Percentiles rank a stretch among this genome's conserved stretches.
These are phyloP conservation scores for Fonsecaea nubica DNA, from an alignment of 2,329 filamentous ascomycete genomes.

Conservation along the genomic window DNA sequence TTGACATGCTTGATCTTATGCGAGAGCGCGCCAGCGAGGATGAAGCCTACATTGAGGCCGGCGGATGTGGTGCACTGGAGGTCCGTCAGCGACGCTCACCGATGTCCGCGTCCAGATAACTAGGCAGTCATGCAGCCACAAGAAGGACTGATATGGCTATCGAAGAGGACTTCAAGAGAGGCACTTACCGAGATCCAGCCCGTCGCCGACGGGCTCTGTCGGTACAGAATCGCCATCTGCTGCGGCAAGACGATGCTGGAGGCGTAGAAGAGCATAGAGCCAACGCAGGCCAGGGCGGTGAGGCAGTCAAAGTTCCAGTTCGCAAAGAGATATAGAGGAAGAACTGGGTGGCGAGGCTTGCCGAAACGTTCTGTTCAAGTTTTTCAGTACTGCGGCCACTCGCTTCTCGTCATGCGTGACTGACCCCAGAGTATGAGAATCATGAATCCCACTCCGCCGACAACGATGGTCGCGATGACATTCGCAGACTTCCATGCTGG, in stretches of 20 bases:
- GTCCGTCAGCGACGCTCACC: too few species aligned
- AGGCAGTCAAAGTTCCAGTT: neutral
- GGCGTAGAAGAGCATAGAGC: neutral
- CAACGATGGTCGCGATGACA: neutral
- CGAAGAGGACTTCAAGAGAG: neutral
- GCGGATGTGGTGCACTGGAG: too few species aligned
- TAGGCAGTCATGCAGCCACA: too few species aligned
- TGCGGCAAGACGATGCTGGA: neutral
- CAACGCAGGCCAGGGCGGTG: neutral
- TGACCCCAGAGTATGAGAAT: neutral
- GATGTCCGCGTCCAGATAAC: too few species aligned
- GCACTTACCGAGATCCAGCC: neutral
- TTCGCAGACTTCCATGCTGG: neutral
- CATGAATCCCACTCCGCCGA: neutral
- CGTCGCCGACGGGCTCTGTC: too few species aligned
- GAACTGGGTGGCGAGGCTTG: neutral
- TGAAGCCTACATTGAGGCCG: too few species aligned
- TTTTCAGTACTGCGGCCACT: too few species aligned
- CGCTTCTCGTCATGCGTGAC: neutral
- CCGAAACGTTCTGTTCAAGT: neutral
- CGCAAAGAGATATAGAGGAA: neutral
- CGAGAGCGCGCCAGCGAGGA: too few species aligned
- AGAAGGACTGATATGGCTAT: too few species aligned
- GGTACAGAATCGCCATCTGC: neutral
- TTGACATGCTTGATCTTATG: neutral